Conservation (phyloP, 148 eudicot genomes). For the Diospyros lotus region DNA sequence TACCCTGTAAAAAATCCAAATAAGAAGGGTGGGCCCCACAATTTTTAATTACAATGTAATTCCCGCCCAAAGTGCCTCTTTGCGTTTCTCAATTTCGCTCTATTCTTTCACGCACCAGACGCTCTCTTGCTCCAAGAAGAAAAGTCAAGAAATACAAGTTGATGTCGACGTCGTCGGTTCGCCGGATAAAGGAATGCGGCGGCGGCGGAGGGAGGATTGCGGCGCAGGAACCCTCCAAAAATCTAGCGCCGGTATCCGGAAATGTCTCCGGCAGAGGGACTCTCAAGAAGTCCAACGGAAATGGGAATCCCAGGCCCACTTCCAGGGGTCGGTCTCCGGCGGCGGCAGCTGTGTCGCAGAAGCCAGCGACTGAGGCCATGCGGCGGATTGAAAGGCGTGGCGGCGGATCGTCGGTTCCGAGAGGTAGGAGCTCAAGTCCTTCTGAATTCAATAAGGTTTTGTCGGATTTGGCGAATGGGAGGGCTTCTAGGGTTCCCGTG, state of each 20-base stretch:
- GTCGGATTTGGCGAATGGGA: constrained; percentile 51
- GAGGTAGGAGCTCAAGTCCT: constrained; percentile 93
- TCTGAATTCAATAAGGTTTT: constrained; percentile 44
- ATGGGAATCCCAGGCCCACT: constrained; percentile 55
- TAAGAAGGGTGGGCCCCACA: too few relatives aligned
- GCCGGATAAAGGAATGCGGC: constrained; percentile 53
- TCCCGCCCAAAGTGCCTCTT: constrained; percentile 13
- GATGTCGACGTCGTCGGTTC: constrained; percentile 40
- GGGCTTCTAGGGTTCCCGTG: constrained; percentile 35
- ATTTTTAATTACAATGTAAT: background rate
- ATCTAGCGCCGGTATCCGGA: constrained; percentile 38
- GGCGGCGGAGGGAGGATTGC: constrained; percentile 33
- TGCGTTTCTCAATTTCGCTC: background rate
- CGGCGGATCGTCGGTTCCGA: constrained; percentile 39
- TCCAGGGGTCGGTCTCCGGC: constrained; percentile 43
- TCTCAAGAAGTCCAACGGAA: constrained; percentile 35
- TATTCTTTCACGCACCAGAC: background rate
- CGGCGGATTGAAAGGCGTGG: constrained; percentile 43
- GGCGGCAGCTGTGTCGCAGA: constrained; percentile 39
- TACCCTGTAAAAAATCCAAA: too few relatives aligned
- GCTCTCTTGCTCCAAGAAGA: background rate
- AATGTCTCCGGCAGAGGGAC: constrained; percentile 14
- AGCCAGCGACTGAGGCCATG: constrained; percentile 45
- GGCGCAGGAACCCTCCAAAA: constrained; percentile 25
- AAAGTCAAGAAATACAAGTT: background rate